Percentiles rank a stretch among this genome's conserved stretches.
Evolutionary conservation across 2,329 filamentous ascomycete genomes (phyloP).

Genomic region (Penicillium sp.): DNA sequence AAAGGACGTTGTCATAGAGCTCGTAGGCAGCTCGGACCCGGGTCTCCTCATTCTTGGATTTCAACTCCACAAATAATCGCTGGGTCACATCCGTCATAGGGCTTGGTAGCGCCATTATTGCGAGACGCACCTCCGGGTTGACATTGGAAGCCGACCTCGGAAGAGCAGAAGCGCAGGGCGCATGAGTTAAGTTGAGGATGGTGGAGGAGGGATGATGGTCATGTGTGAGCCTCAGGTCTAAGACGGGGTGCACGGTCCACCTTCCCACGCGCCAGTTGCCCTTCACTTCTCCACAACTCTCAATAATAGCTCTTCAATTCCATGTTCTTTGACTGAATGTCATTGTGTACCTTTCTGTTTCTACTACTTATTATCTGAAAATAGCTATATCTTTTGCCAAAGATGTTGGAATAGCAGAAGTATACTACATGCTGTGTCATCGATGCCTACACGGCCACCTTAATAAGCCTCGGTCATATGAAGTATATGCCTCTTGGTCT

Average conservation of each 20-base stretch:
- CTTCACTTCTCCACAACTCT: background rate
- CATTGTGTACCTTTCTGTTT: background rate
- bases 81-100: slow-evolving; percentile 49
- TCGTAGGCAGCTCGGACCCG: slow-evolving; percentile 48
- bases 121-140: slow-evolving; percentile 34
- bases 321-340: background rate
- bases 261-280: background rate
- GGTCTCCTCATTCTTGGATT: slow-evolving; percentile 52
- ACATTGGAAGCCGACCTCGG: slow-evolving; percentile 38
- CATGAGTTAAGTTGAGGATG: slow-evolving; percentile 17
- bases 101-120: slow-evolving; percentile 47
- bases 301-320: background rate
- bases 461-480: background rate
- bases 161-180: slow-evolving; percentile 20
- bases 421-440: too few relatives aligned
- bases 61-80: slow-evolving; percentile 55
- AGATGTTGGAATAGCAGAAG: too few relatives aligned
- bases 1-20: slow-evolving; percentile 45
- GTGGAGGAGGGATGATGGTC: slow-evolving; percentile 24
- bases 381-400: too few relatives aligned
- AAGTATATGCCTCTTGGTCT: background rate
- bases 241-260: slow-evolving; percentile 23
- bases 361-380: too few relatives aligned
- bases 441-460: background rate
- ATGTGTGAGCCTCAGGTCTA: slow-evolving; percentile 29